A percentile compares a stretch with the other conserved stretches of the same genome.
Conservation (phyloP, 2,329 filamentous ascomycete species). For the Hymenoscyphus albidus region DNA sequence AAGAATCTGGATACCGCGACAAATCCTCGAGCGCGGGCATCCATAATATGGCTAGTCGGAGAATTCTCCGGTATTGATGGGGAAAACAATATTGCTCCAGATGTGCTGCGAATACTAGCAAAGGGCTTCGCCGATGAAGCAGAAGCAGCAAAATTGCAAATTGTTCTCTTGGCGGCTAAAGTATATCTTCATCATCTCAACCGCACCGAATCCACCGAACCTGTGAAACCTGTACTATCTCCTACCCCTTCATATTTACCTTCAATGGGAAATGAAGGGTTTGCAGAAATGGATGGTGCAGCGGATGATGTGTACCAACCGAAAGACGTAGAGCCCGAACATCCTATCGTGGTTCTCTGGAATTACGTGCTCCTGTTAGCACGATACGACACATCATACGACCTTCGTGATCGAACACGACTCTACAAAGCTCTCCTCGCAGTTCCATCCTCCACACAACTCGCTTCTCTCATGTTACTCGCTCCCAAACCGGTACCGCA, state of each 20-base stretch:
- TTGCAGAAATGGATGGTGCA: conserved; percentile 23
- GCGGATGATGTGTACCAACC: conserved; percentile 20
- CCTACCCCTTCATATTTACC: conserved; percentile 28
- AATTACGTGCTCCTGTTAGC: conserved; percentile 79
- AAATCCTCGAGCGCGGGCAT: conserved; percentile 83
- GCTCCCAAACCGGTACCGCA: conserved; percentile 94
- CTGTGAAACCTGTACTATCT: conserved; percentile 29
- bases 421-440: conserved; percentile 82
- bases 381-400: conserved; percentile 91
- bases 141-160: conserved; percentile 84
- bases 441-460: conserved; percentile 69
- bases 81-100: conserved; percentile 86
- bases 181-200: conserved; percentile 90
- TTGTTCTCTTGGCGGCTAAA: conserved; percentile 89
- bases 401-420: conserved; percentile 85
- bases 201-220: conserved; percentile 45
- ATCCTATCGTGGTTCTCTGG: conserved; percentile 76
- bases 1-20: conserved; percentile 87
- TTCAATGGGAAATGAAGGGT: conserved; percentile 28
- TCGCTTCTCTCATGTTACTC: conserved; percentile 84
- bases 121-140: conserved; percentile 82
- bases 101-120: conserved; percentile 82
- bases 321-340: conserved; percentile 39
- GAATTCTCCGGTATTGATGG: conserved; percentile 81
- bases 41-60: conserved; percentile 95